Base-by-base conservation (phyloP, 768 basidiomycete genomes). In the Saitozyma sp. region DNA sequence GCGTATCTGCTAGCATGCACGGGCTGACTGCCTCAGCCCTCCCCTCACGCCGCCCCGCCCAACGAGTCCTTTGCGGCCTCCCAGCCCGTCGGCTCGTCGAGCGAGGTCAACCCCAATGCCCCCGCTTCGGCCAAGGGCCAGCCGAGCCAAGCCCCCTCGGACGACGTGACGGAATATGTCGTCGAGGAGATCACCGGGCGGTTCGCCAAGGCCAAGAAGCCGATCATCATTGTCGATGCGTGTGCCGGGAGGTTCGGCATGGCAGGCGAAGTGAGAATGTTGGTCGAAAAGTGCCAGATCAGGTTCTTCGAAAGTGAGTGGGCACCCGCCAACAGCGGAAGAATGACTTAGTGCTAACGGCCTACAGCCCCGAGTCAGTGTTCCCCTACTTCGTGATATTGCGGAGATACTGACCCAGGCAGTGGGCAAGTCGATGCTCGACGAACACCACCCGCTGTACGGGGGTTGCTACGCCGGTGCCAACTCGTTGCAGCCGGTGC, bases 171-270 rank as follows among this genome's bases (percentile, higher is more conserved):
- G 2, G 87, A 90, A 70, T 81, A 83, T 65, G 91, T 92, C 6
- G 80, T 94, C 52, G 84, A 87, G 53, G 85, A 88, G 65, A 91
- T 97, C 61, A 77, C 83, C 29, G 83, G 86, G 57, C 84, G 85
- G 6, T 85, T 90, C 43, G 83, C 86, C 53, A 81, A 82, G 2
- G 89, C 88, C 11, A 76, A 80, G 39, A 82, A 83, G 13, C 87
- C 91, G 39, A 69, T 91, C 52, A 83, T 94, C 50, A 85, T 78
- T 8, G 72, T 77, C 17, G 78, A 79, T 58, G 71, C 73, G 9
- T 79, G 78, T 68, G 69, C 70, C 8, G 74, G 74, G 14, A 41
- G 78, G 58, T 79, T 78, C 50, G 78, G 78, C n/a, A 74, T 75
- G 71, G 71, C 71, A 13, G 62, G 61, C 9, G 65, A 58, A 41